Evolutionary conservation across 78 protist species (phyloP).

Genomic region (Emiliania huxleyi): DNA sequence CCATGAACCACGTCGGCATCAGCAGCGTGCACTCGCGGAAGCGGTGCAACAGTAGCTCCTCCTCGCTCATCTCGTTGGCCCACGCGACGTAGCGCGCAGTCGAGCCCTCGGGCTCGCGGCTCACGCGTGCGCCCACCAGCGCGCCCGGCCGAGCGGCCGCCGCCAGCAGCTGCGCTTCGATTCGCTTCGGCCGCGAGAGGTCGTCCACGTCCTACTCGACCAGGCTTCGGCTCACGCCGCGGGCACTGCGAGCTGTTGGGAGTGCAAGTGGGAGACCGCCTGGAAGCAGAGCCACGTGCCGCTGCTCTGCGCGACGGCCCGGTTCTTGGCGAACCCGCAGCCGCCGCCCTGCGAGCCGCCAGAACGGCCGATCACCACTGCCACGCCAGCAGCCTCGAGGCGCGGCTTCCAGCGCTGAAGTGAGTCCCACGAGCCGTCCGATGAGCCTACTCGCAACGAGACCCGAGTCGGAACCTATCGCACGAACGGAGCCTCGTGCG

Average conservation of each 20-base stretch:
- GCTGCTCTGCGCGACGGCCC: background rate
- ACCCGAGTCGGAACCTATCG: too few relatives aligned
- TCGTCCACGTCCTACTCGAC: background rate
- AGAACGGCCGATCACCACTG: background rate
- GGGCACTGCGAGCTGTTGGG: too few relatives aligned
- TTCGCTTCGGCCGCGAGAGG: background rate
- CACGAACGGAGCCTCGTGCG: too few relatives aligned
- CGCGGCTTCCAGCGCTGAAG: background rate
- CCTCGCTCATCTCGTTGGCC: background rate
- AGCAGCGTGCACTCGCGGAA: background rate
- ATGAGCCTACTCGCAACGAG: too few relatives aligned
- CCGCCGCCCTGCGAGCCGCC: background rate
- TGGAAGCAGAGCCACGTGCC: background rate
- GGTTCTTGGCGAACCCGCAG: background rate
- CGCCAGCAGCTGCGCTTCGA: background rate
- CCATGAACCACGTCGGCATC: background rate
- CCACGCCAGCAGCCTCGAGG: background rate
- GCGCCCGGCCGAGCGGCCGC: background rate
- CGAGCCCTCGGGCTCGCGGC: slow-evolving; percentile 3
- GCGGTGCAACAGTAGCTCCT: background rate
- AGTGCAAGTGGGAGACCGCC: too few relatives aligned
- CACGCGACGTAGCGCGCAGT: background rate
- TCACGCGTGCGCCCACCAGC: background rate
- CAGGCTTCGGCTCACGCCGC: too few relatives aligned
- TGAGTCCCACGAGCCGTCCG: background rate